Conservation (phyloP, 257 asterid genomes). For the Datura wrightii region DNA sequence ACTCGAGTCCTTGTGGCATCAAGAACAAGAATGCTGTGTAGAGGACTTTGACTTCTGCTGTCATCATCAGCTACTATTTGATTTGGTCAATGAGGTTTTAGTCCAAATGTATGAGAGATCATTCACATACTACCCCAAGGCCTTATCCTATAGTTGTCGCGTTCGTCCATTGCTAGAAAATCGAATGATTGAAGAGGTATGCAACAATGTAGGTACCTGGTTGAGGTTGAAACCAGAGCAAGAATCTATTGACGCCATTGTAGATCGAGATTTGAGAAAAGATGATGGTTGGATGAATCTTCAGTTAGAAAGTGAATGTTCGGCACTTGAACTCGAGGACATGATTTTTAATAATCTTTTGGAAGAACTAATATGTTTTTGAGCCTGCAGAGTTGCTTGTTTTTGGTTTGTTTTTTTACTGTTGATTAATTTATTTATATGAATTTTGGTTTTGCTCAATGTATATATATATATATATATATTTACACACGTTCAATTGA, state of each 20-base stretch:
- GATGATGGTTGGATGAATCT: constrained; percentile 88
- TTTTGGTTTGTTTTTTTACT: constrained; percentile 16
- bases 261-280: constrained; percentile 51
- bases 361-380: constrained; percentile 55
- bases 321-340: constrained; percentile 72
- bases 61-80: constrained; percentile 78
- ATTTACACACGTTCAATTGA: background rate
- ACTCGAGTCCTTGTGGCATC: constrained; percentile 64
- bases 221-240: constrained; percentile 47
- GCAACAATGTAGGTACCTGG: constrained; percentile 38
- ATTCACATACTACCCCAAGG: constrained; percentile 63
- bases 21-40: constrained; percentile 40
- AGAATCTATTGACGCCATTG: constrained; percentile 53
- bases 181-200: constrained; percentile 51
- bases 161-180: constrained; percentile 61
- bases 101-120: constrained; percentile 53
- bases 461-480: background rate
- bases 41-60: constrained; percentile 51
- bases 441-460: constrained; percentile 26
- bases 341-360: constrained; percentile 62
- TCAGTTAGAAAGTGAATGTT: constrained; percentile 64
- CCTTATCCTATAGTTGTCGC: constrained; percentile 58
- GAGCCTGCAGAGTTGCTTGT: background rate
- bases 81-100: constrained; percentile 65
- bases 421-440: constrained; percentile 32